Percentiles rank a stretch among this genome's conserved stretches.
These are phyloP conservation scores for Tolypocladium endophyticum DNA, from an alignment of 2,329 filamentous ascomycete species.

Conservation along the genomic window DNA sequence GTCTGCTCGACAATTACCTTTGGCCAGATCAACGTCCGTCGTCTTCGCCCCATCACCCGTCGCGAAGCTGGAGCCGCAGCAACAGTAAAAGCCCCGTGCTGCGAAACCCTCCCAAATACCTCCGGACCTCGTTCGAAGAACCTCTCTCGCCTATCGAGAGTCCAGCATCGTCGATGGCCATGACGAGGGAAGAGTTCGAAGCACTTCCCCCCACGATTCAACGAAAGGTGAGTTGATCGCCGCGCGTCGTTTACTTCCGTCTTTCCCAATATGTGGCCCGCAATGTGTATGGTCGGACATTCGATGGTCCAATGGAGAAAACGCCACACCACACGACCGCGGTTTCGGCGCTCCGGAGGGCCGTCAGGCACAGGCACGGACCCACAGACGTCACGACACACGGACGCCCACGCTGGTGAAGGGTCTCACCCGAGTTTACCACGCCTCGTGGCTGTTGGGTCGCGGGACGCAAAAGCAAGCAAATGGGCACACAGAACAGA, in stretches of 20 bases:
- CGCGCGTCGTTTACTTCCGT: conserved; percentile 6
- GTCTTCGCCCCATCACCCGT: conserved; percentile 5
- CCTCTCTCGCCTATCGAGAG: conserved; percentile 8
- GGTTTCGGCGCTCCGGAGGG: neutral
- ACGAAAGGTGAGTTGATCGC: conserved; percentile 40
- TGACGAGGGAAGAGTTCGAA: conserved; percentile 34
- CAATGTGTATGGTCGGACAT: neutral
- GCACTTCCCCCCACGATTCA: conserved; percentile 42
- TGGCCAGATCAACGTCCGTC: neutral
- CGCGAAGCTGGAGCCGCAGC: conserved; percentile 9
- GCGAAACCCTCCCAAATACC: conserved; percentile 9
- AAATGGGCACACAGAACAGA: neutral
- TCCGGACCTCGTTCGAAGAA: conserved; percentile 14
- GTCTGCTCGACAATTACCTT: neutral
- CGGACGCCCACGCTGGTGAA: neutral
- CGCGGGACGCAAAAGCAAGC: neutral
- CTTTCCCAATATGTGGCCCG: neutral
- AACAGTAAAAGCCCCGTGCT: conserved; percentile 8
- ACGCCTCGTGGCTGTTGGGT: neutral
- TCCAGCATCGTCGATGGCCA: conserved; percentile 15
- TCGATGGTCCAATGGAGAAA: neutral
- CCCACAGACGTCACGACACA: neutral
- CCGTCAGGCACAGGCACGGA: neutral
- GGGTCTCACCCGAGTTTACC: neutral
- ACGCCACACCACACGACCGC: neutral